These are phyloP conservation scores for Seiridium cupressi DNA, from an alignment of 2,329 filamentous ascomycete species.

Conservation along the genomic window DNA sequence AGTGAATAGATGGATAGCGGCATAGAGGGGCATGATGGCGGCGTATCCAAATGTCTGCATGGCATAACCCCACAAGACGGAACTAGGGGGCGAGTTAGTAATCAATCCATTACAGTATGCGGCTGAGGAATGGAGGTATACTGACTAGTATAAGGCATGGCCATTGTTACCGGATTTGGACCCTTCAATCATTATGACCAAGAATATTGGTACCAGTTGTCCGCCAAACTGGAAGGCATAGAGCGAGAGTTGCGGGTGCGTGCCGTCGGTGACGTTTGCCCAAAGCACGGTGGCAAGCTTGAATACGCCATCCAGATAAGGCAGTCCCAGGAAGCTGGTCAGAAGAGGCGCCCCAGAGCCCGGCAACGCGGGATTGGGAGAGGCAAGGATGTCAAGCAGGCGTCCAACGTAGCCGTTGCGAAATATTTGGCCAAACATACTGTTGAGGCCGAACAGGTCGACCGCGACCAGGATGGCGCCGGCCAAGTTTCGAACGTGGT, in stretches of 20 bases:
- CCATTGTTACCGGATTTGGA: not conserved
- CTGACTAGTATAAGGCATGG: not conserved
- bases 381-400: not conserved
- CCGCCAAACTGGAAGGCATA: conserved; percentile 1
- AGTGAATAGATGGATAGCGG: not conserved
- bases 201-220: not conserved
- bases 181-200: conserved; percentile 1
- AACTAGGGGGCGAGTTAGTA: not conserved
- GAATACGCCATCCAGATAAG: not conserved
- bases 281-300: not conserved
- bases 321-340: not conserved
- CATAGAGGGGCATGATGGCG: not conserved
- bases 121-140: not conserved
- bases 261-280: not conserved
- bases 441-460: not conserved
- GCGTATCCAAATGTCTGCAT: not conserved
- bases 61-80: not conserved
- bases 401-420: not conserved
- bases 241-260: not conserved
- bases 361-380: not conserved
- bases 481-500: not conserved
- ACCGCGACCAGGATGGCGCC: not conserved
- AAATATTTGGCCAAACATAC: not conserved
- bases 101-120: not conserved
- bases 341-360: not conserved